A percentile compares a stretch with the other conserved stretches of the same genome.
Evolutionary conservation across 352 stramenopile genomes (phyloP).

Genomic region (Thalassiosira exigua): DNA sequence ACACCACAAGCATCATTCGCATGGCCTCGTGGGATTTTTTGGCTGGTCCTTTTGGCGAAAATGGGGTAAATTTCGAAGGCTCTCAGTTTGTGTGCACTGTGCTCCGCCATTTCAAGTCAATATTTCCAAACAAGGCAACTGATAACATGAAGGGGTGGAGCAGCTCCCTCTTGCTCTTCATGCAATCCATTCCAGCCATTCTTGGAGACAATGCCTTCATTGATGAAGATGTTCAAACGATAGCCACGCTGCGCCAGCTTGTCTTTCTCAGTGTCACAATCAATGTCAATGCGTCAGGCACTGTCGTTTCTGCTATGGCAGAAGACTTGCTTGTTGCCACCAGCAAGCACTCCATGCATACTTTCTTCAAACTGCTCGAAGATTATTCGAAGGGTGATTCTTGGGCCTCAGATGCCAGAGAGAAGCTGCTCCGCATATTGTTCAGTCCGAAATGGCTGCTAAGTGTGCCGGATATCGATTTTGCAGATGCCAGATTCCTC

Average conservation of each 20-base stretch:
- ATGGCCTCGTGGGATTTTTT: conserved; percentile 40
- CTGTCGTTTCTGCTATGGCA: not conserved
- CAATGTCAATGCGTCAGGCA: conserved; percentile 15
- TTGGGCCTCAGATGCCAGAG: conserved; percentile 27
- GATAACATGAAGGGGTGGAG: conserved; percentile 42
- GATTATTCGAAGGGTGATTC: not conserved
- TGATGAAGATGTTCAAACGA: conserved; percentile 16
- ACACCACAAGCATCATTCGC: conserved; percentile 28
- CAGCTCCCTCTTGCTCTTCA: conserved; percentile 34
- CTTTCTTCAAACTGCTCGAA: conserved; percentile 29
- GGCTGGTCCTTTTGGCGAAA: too few species aligned
- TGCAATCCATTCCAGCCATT: conserved; percentile 32
- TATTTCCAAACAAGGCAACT: conserved; percentile 3
- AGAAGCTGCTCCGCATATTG: conserved; percentile 37
- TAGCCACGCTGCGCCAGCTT: conserved; percentile 13
- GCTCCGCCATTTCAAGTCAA: conserved; percentile 18
- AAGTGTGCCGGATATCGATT: conserved; percentile 14
- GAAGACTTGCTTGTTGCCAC: too few species aligned
- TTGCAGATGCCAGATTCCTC: conserved; percentile 38
- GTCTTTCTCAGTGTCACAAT: conserved; percentile 41
- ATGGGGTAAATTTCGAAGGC: conserved; percentile 20
- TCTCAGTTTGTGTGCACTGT: conserved; percentile 16
- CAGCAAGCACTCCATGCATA: not conserved
- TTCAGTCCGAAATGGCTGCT: conserved; percentile 39
- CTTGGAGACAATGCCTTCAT: conserved; percentile 13